Conservation (phyloP, 345 rosid genomes). For the Citrus australasica region DNA sequence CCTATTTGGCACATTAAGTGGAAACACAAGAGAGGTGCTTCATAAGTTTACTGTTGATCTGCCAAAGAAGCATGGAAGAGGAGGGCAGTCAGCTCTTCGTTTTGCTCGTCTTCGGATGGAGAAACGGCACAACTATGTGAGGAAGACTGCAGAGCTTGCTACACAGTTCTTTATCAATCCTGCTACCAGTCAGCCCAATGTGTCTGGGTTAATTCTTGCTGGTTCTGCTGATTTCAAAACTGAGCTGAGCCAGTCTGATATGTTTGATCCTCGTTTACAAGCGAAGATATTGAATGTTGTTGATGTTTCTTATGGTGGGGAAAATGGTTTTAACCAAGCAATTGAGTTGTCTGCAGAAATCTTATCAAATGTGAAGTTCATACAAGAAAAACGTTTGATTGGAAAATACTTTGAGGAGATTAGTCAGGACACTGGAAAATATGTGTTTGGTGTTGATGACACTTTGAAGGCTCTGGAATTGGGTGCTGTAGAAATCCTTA, state of each 20-base stretch:
- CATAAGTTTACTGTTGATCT: conserved; percentile 89
- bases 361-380: conserved; percentile 84
- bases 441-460: conserved; percentile 86
- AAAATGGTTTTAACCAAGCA: conserved; percentile 90
- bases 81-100: conserved; percentile 95
- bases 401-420: conserved; percentile 96
- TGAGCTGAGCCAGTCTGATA: conserved; percentile 87
- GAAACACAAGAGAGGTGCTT: conserved; percentile 86
- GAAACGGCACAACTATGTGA: conserved; percentile 87
- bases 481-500: conserved; percentile 93
- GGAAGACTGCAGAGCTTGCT: conserved; percentile 96
- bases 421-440: conserved; percentile 89
- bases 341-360: conserved; percentile 89
- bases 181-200: conserved; percentile 92
- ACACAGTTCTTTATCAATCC: conserved; percentile 88
- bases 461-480: conserved; percentile 77
- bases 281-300: conserved; percentile 88
- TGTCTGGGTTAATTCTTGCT: conserved; percentile 84
- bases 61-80: conserved; percentile 95
- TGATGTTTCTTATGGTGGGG: conserved; percentile 94
- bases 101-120: conserved; percentile 96
- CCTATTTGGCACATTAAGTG: conserved; percentile 85
- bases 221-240: conserved; percentile 97
- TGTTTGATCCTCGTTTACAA: conserved; percentile 96
- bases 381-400: conserved; percentile 85